Evolutionary conservation across 352 stramenopile species (phyloP).

Genomic region (Peronospora farinosa): DNA sequence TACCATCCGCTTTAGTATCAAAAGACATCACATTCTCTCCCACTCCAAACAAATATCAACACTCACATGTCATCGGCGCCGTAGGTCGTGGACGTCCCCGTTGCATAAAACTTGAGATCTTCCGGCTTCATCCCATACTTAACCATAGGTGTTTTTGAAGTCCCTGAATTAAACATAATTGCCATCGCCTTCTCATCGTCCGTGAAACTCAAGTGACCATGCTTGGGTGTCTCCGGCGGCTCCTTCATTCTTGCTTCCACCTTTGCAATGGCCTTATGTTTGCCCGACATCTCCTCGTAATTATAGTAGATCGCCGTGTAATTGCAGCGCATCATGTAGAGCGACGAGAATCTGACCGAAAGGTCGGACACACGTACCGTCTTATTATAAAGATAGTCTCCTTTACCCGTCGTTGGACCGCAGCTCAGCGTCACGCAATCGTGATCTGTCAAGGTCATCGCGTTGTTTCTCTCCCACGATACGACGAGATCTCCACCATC

Average conservation of each 20-base stretch:
- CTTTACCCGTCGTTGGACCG: constrained; percentile 35
- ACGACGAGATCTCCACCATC: constrained; percentile 54
- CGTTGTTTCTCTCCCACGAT: constrained; percentile 26
- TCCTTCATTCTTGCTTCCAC: constrained; percentile 45
- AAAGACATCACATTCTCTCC: not conserved
- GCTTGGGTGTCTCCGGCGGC: constrained; percentile 50
- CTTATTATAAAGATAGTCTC: constrained; percentile 41
- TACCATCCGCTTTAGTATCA: constrained; percentile 2
- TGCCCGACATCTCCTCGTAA: constrained; percentile 18
- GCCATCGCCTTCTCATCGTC: constrained; percentile 47
- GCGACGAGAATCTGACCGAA: constrained; percentile 50
- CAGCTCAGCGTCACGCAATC: constrained; percentile 71
- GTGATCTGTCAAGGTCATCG: constrained; percentile 8
- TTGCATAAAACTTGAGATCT: constrained; percentile 18
- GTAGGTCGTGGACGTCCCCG: constrained; percentile 53
- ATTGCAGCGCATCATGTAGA: constrained; percentile 72
- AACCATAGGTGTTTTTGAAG: constrained; percentile 33
- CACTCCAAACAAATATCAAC: not conserved
- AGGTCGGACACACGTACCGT: constrained; percentile 26
- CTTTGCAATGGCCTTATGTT: constrained; percentile 26
- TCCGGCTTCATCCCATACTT: constrained; percentile 33
- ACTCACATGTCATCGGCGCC: constrained; percentile 47
- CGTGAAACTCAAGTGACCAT: constrained; percentile 64
- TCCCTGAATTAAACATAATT: constrained; percentile 69
- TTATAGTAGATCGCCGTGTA: constrained; percentile 61